Evolutionary conservation across 1,284 basidiomycete species (phyloP).

Genomic region (Rhodofomes roseus): DNA sequence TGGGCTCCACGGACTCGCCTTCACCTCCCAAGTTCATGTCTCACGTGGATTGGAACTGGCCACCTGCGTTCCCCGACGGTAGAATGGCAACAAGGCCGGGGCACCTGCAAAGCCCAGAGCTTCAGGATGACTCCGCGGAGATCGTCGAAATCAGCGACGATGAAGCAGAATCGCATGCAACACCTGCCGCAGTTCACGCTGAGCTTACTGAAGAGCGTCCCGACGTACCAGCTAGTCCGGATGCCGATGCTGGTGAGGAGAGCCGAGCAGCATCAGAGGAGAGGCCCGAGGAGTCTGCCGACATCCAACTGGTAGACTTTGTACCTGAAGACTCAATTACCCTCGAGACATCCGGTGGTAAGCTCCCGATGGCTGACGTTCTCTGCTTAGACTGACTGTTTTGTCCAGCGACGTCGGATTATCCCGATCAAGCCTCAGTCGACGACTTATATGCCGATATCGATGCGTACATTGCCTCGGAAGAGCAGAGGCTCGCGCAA

Average conservation of each 20-base stretch:
- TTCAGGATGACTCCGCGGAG: conserved; percentile 6
- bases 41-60: conserved; percentile 36
- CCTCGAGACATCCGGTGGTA: not conserved
- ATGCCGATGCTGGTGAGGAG: not conserved
- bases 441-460: conserved; percentile 27
- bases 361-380: not conserved
- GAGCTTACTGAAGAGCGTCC: not conserved
- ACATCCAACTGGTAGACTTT: not conserved
- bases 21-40: conserved; percentile 15
- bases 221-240: not conserved
- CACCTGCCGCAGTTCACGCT: not conserved
- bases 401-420: not conserved
- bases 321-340: not conserved
- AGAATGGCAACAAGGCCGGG: conserved; percentile 24
- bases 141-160: conserved; percentile 27
- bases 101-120: conserved; percentile 17
- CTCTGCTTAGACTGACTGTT: not conserved
- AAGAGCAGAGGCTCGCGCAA: not conserved
- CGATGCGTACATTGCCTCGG: conserved; percentile 10
- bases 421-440: not conserved
- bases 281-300: not conserved
- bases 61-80: conserved; percentile 31
- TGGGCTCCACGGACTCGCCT: not conserved
- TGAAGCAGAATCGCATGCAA: conserved; percentile 12
- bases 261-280: too few relatives aligned